Base-by-base conservation (phyloP, 108 stramenopile genomes). In the Skeletonema marinoi region DNA sequence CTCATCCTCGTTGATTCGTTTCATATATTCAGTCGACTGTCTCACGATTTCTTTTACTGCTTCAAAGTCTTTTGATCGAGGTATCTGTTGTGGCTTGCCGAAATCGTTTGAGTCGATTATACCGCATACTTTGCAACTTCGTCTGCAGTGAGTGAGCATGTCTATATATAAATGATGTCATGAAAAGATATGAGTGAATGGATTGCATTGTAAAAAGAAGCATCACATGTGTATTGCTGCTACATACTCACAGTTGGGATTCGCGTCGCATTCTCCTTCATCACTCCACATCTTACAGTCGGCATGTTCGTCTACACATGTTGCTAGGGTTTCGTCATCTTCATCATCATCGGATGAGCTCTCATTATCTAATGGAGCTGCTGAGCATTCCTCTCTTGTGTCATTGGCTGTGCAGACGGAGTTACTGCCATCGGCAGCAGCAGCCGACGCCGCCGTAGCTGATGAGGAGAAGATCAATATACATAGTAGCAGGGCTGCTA, bases 261-360 rank as follows among this genome's bases (percentile, higher is more conserved):
- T 88, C 25, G 61, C 69, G 54, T 79, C 67, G 46, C 87, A 88
- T 50, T 88, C 87, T 11, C 74, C 78, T 35, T 58, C 21, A 16
- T 78, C 76, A 13, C 85, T 85, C 87, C 87, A 88, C 33, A 60
- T 58, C 16, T 6, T 32, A 44, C 87, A 88, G 50, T 17, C 19
- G 36, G 84, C 62, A 62, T 86, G 63, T 41, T 74, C 70, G 66
- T 86, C 85, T 13, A 9, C 50, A 31, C 82, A 83, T 12, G 71
- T 58, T 46, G 16, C 44, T 12, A n/a, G 44, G 16, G n/a, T 46
- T 3, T 16, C 44, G 4, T 46, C 46, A 0, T n/a, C 16, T 3
- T 46, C 16, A 46, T n/a, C 44, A 46, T 16, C 42, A 25, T 2
- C 21, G n/a, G 50, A 7, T 51, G 17, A 19, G 7, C 19, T 7